These are phyloP conservation scores for Talinum fruticosum DNA, from an alignment of 148 eudicot species.

Conservation along the genomic window DNA sequence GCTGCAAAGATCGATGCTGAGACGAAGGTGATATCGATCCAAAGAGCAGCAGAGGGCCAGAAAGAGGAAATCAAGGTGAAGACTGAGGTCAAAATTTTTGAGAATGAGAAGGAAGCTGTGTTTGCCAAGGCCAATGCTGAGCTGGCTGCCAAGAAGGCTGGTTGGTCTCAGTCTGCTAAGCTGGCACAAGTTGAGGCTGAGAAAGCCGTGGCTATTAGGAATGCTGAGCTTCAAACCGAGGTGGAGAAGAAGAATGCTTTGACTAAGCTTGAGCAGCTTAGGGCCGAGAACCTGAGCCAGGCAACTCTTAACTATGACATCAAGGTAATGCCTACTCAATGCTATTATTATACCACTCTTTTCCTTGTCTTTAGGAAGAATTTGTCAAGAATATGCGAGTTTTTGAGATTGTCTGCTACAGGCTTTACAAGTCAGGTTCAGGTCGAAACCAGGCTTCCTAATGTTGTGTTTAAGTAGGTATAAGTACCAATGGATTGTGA, in stretches of 20 bases:
- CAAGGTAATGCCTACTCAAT: constrained; percentile 25
- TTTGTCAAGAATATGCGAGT: neutral
- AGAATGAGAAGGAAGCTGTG: constrained; percentile 38
- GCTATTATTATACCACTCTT: neutral
- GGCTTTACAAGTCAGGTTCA: too few relatives aligned
- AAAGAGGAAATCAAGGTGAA: constrained; percentile 34
- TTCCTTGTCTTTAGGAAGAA: neutral
- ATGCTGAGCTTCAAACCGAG: constrained; percentile 36
- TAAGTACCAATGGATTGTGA: neutral
- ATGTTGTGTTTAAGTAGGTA: neutral
- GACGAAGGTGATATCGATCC: constrained; percentile 27
- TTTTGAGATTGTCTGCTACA: neutral
- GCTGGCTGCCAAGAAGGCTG: constrained; percentile 34
- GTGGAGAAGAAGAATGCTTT: constrained; percentile 42
- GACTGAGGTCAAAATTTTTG: constrained; percentile 27
- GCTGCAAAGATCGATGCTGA: constrained; percentile 48
- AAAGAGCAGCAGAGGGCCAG: constrained; percentile 32
- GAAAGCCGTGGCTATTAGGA: constrained; percentile 37
- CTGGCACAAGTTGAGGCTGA: constrained; percentile 41
- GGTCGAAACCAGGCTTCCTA: neutral
- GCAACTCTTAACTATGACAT: constrained; percentile 48
- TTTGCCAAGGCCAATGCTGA: constrained; percentile 39
- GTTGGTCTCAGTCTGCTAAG: constrained; percentile 34
- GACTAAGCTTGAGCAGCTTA: constrained; percentile 41
- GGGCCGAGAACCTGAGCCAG: constrained; percentile 43